Base-by-base conservation (phyloP, 495 filamentous ascomycete genomes). In the Hypoxylon lienhwacheense region DNA sequence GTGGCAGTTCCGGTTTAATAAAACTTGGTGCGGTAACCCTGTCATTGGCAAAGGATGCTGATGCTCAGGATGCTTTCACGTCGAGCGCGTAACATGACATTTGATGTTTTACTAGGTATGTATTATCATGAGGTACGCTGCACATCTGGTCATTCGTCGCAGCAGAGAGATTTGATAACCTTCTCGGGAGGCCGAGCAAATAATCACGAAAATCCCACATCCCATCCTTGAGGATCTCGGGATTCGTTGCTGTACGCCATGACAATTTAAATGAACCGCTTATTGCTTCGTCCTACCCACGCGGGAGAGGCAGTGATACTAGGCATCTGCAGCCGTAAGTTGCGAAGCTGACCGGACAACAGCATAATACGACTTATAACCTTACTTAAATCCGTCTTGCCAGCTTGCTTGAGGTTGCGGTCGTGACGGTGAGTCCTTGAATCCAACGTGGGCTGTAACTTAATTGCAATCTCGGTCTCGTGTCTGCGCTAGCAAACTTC, bases 211-310 rank as follows among this genome's bases (percentile, higher is more conserved):
- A 47, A 51, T 37, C 42, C 58, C 34, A 48, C 41, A 34, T 5
- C 35, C 28, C 32, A 58, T 61, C 58, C 58, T 61, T 42, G 51
- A 55, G 58, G 58, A 61, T 61, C 47, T 55, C 58, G 58, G 58
- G 42, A 61, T 61, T 49, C 41, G 51, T 52, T 47, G 57, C 57
- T 45, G 41, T 47, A 47, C 43, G 48, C 47, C 24, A 31, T 57
- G 53, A 47, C 59, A 58, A 57, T 57, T 47, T 57, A 62, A 53
- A 57, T 62, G 53, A 57, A 57, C 48, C 44, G 40, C 47, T 57
- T 43, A 62, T 58, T 58, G 35, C 53, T 43, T 53, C 19, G 59
- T 62, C 47, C 42, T 57, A 62, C 58, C 48, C 47, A 47, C 20
- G 55, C 55, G 47, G 50, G 37, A 48, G 47, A 31, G 22, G 46